Percentiles rank a stretch among this genome's conserved stretches.
phyloP scores from a whole-genome alignment of 305 asterid species.

The Caryopteris hybrid region DNA sequence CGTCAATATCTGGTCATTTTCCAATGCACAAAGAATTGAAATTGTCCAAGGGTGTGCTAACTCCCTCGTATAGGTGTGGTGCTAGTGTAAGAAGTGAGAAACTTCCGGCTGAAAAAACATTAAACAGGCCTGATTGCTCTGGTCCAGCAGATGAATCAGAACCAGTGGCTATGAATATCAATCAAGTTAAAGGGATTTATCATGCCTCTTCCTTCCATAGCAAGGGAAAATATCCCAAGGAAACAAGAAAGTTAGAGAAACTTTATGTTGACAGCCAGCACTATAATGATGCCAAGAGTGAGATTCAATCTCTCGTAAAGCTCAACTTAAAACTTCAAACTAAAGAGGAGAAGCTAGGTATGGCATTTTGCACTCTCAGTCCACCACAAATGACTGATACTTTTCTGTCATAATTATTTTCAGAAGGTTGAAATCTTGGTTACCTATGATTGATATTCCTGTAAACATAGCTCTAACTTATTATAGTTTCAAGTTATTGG shows the following conservation, averaged over 20 bases:
- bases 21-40: constrained; percentile 1
- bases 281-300: constrained; percentile 53
- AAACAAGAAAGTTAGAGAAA: constrained; percentile 28
- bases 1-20: constrained; percentile 5
- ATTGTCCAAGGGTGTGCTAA: constrained; percentile 18
- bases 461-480: too few species aligned
- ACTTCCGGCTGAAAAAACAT: constrained; percentile 11
- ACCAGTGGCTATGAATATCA: constrained; percentile 16
- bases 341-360: constrained; percentile 54
- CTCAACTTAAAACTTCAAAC: constrained; percentile 61
- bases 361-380: not conserved
- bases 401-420: not conserved
- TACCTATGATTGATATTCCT: not conserved
- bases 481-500: too few species aligned
- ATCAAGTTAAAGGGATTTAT: constrained; percentile 16
- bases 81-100: constrained; percentile 7
- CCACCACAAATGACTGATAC: not conserved
- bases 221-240: constrained; percentile 25
- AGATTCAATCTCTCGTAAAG: constrained; percentile 72
- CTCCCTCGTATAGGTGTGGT: constrained; percentile 8
- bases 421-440: not conserved
- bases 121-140: constrained; percentile 14
- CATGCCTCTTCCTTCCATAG: constrained; percentile 26
- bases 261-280: constrained; percentile 23
- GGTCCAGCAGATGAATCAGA: constrained; percentile 21